Base-by-base conservation (phyloP, 352 stramenopile species). In the Globisporangium viniferum region DNA sequence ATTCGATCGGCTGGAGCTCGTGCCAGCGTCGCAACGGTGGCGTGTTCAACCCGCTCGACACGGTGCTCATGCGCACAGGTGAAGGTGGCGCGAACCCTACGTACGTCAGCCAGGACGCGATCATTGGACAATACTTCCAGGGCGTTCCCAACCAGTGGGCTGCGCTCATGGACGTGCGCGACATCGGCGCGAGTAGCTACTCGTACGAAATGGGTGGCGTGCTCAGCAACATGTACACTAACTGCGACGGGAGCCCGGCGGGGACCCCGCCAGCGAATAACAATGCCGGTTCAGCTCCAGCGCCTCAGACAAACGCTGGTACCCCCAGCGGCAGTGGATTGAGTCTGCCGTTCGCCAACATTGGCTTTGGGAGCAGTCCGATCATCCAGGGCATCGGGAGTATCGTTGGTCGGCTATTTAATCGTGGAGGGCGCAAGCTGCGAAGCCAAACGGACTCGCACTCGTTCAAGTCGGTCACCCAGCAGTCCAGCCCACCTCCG, bases 61-160 rank as follows among this genome's bases (percentile, higher is more conserved):
- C 39, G 3, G 66, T 79, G 27, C 74, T 63, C 5, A 81, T 81
- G 72, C 72, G 75, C 33, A 73, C 54, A 0, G 75, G 72, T 1
- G 56, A 81, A 46, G 36, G 75, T 14, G 80, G 80, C 14, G 63
- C 44, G 20, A 72, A 74, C 56, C 65, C 74, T 0, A 64, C 27
- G 39, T 53, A 66, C 27, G 68, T 66, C 5, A 62, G 35, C 20
- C 44, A 31, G 10, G 60, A 65, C 33, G 5, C 63, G 1, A 60
- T 71, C 33, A 61, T 82, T 54, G 79, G 74, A 0, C 59, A 84
- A 18, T 89, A 88, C 59, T 92, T 92, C 69, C 83, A 85, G 27
- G 73, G 77, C 35, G 35, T 92, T 0, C 81, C 83, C 0, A 46
- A 3, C 8, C 65, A 66, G 24, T 66, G 65, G 18, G 57, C 46